Base-by-base conservation (phyloP, 495 filamentous ascomycete genomes). In the Lineolata rhizophorae region DNA sequence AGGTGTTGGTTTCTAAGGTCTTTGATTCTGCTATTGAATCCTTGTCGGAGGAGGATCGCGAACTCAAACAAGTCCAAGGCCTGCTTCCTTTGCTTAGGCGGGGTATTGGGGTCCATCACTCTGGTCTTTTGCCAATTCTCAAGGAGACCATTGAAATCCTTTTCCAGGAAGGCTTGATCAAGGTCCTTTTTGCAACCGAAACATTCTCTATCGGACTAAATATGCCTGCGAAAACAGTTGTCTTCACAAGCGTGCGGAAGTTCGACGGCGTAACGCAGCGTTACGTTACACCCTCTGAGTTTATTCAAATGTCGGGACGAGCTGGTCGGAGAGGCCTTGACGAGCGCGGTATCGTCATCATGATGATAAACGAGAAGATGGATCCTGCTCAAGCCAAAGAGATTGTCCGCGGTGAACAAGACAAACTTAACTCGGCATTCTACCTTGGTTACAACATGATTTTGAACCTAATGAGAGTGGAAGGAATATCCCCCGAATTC, bases 401-500 rank as follows among this genome's bases (percentile, higher is more conserved):
- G 30, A 93, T 97, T 36, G 87, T 97, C 18, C 77, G 85, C 31
- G 87, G 87, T 46, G 74, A 93, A 46, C 87, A 97, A 48, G 87
- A 97, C 49, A 75, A 80, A 27, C 67, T 97, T 25, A 95, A 95
- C 53, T 95, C 87, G 2, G 87, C 87, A 10, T 97, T 97, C 57
- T 77, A 95, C 48, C 63, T 97, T 8, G 83, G 87, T n/a, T 95
- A 97, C 59, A 97, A 95, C 53, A 97, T 95, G 87, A 74, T 97
- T 46, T 58, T 97, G 36, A 97, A 97, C 42, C 57, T 97, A 31
- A 76, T 93, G 59, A 65, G 87, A 55, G 82, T 95, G 21, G 87
- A 95, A 49, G 84, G 80, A 9, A 87, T 97, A 31, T 92, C 80
- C 5, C 90, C 87, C 6, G 83, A 95, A 41, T 94, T 72, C 50